phyloP scores from a whole-genome alignment of 2,329 filamentous ascomycete species.

The Tolypocladium sp. region DNA sequence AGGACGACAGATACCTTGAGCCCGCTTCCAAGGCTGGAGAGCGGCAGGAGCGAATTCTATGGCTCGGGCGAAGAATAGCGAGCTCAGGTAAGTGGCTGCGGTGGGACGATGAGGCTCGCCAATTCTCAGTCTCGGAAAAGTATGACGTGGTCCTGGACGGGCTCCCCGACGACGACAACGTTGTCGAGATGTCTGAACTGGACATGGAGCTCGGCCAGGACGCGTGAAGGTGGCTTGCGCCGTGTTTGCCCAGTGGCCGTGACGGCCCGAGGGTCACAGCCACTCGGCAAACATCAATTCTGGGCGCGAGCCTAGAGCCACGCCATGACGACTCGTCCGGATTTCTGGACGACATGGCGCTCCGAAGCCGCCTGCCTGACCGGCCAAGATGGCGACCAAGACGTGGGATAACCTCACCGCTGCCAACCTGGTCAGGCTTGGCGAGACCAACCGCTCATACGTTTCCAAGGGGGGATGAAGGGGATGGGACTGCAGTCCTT shows the following conservation, averaged over 20 bases:
- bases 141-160: slow-evolving; percentile 26
- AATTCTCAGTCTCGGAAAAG: slow-evolving; percentile 28
- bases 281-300: not conserved
- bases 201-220: not conserved
- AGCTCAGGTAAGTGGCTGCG: slow-evolving; percentile 30
- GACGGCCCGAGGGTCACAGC: not conserved
- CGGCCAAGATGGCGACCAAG: not conserved
- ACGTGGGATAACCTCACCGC: not conserved
- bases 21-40: slow-evolving; percentile 46
- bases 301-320: not conserved
- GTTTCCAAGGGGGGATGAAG: not conserved
- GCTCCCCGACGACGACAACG: not conserved
- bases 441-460: not conserved
- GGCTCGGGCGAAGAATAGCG: slow-evolving; percentile 43
- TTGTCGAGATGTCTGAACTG: not conserved
- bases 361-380: not conserved
- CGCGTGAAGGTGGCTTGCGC: not conserved
- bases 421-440: not conserved
- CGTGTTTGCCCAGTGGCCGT: not conserved
- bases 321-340: not conserved
- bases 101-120: slow-evolving; percentile 27
- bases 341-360: not conserved
- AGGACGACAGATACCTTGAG: slow-evolving; percentile 60
- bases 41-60: slow-evolving; percentile 51
- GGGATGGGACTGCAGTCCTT: not conserved